phyloP scores from a whole-genome alignment of 2,329 filamentous ascomycete species.

The Beauveria medogensis region DNA sequence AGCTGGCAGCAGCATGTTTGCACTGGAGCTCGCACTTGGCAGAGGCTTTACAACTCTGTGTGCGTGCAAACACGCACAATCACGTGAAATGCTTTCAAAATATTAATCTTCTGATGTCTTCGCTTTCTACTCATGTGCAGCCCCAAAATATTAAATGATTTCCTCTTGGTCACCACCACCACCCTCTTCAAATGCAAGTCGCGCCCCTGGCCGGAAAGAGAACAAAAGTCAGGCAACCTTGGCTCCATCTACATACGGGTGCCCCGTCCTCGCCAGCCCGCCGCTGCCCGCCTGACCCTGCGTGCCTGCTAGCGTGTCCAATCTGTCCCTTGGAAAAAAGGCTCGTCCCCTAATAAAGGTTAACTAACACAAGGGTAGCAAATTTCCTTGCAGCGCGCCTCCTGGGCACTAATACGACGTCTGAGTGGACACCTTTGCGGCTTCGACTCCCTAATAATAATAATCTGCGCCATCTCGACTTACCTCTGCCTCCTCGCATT shows the following conservation, averaged over 20 bases:
- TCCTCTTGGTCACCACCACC: background rate
- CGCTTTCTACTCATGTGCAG: background rate
- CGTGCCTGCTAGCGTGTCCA: background rate
- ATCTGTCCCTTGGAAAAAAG: background rate
- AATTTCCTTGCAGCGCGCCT: constrained; percentile 7
- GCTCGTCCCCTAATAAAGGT: constrained; percentile 6
- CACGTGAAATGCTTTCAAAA: background rate
- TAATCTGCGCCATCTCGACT: constrained; percentile 7
- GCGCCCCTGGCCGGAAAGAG: constrained; percentile 4
- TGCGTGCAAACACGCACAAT: background rate
- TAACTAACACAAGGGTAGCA: background rate
- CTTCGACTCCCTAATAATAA: constrained; percentile 5
- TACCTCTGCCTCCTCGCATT: constrained; percentile 3
- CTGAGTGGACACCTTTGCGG: constrained; percentile 10
- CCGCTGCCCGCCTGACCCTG: background rate
- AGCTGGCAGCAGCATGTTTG: background rate
- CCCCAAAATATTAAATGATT: background rate
- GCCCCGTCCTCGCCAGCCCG: background rate
- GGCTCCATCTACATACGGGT: constrained; percentile 3
- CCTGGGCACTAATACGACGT: constrained; percentile 3
- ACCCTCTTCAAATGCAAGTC: background rate
- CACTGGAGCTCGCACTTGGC: background rate
- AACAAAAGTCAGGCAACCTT: constrained; percentile 11
- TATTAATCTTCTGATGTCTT: background rate
- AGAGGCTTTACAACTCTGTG: background rate